Evolutionary conservation across 2,329 filamentous ascomycete genomes (phyloP), one percentile per base, ranked within the genome.

Genomic region (Xenoacremonium recifei): DNA sequence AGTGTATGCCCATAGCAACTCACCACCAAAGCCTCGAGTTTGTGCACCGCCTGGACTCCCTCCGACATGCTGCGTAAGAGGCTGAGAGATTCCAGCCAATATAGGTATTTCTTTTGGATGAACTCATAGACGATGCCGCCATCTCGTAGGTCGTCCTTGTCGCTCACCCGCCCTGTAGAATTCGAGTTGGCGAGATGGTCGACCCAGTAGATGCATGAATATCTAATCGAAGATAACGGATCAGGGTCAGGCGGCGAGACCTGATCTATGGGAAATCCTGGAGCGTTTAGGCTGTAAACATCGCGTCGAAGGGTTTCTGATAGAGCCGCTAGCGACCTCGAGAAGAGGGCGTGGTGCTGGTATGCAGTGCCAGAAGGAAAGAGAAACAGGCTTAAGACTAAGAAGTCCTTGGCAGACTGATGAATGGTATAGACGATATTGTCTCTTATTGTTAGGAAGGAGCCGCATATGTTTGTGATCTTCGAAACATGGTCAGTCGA

Each of bases 21-120:
- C 21, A 38, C 20, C 4, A 42, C n/a, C 12, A 36, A 18, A 34
- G 18, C 18, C 20, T 38, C 27, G 6, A 51, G 47, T 30, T 35
- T 39, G 12, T 35, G 21, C 15, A 50, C 32, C 10, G 47, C 45
- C 27, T 21, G 15, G 4, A 45, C n/a, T 5, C 41, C 64, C 41
- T 51, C 34, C 6, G 49, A 46, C 6, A 61, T 47, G 27, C 50
- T 45, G 9, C 39, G 34, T 13, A 67, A 44, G 4, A 70, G 57
- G 34, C 66, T 65, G 3, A 73, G 57, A 21, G 65, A 62, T 42
- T 75, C 69, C 3, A 75, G 52, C 69, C 67, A 74, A 39, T 72
- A 60, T 1, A 74, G 58, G 36, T 61, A 59, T n/a, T 66, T 60
- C 12, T 53, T 40, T 42, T 55, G 37, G 6, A 72, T 42, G 44